phyloP scores from a whole-genome alignment of 2,329 filamentous ascomycete species.

The Fusarium brachygibbosum region DNA sequence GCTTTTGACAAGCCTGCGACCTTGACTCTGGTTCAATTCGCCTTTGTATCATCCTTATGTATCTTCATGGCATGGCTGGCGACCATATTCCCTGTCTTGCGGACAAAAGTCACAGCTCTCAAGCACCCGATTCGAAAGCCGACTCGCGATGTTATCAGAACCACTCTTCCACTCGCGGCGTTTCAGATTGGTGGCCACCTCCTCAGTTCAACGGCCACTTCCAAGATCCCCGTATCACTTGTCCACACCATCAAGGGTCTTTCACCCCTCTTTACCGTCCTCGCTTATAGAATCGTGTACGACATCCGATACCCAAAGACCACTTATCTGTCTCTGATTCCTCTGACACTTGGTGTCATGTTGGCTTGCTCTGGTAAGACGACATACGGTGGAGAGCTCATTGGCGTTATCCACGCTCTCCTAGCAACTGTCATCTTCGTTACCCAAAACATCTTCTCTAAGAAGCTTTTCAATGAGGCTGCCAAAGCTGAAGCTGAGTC shows the following conservation, averaged over 20 bases:
- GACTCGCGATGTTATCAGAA: conserved; percentile 83
- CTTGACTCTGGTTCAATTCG: conserved; percentile 92
- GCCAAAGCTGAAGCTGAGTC: conserved; percentile 85
- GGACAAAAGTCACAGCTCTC: conserved; percentile 80
- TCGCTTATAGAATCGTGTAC: conserved; percentile 91
- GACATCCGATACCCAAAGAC: conserved; percentile 87
- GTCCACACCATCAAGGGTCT: conserved; percentile 99
- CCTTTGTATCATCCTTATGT: conserved; percentile 91
- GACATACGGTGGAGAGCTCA: conserved; percentile 83
- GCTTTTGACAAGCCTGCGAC: conserved; percentile 92
- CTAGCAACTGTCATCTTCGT: conserved; percentile 95
- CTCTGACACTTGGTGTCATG: conserved; percentile 93
- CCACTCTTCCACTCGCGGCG: conserved; percentile 89
- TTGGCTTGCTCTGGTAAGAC: conserved; percentile 91
- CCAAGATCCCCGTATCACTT: conserved; percentile 94
- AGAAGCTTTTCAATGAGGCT: conserved; percentile 96
- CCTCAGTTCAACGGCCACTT: conserved; percentile 91
- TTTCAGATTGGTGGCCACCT: conserved; percentile 97
- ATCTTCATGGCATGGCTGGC: conserved; percentile 83
- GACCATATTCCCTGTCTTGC: conserved; percentile 76
- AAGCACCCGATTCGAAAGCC: conserved; percentile 87
- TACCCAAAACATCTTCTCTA: conserved; percentile 98
- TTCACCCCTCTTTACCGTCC: conserved; percentile 93
- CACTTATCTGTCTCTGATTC: conserved; percentile 91
- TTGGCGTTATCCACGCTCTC: conserved; percentile 91